These are phyloP conservation scores for Penicillium herquei DNA, from an alignment of 495 filamentous ascomycete species.

Conservation along the genomic window DNA sequence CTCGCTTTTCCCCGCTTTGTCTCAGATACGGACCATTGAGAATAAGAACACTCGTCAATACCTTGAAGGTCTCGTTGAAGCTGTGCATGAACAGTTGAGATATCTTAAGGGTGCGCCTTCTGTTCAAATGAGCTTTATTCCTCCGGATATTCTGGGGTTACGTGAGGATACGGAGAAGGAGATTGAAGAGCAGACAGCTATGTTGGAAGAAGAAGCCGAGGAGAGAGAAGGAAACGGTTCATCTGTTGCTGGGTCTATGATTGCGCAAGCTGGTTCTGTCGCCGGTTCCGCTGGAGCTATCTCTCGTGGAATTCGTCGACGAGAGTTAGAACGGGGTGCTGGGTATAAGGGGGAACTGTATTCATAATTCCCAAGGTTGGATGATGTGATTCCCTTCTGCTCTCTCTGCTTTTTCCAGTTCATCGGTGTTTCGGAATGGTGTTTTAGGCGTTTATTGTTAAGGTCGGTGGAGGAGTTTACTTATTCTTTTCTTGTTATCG, in stretches of 20 bases:
- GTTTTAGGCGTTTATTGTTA: slow-evolving; percentile 8
- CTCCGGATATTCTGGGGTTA: slow-evolving; percentile 69
- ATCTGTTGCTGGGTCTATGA: slow-evolving; percentile 1
- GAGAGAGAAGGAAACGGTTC: slow-evolving; percentile 37
- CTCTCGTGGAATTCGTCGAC: slow-evolving; percentile 28
- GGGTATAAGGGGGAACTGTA: slow-evolving; percentile 45
- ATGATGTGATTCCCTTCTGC: background rate
- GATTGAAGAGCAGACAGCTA: slow-evolving; percentile 67
- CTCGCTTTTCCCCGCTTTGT: slow-evolving; percentile 73
- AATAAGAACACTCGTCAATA: slow-evolving; percentile 80
- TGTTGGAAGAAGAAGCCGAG: slow-evolving; percentile 53
- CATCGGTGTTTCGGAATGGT: slow-evolving; percentile 7
- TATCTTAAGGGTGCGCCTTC: slow-evolving; percentile 84
- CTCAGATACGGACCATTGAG: slow-evolving; percentile 63
- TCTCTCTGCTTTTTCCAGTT: slow-evolving; percentile 9
- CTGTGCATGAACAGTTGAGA: slow-evolving; percentile 79
- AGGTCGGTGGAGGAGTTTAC: background rate
- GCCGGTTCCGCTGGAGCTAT: slow-evolving; percentile 26
- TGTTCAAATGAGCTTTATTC: slow-evolving; percentile 79
- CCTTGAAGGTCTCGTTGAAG: slow-evolving; percentile 67
- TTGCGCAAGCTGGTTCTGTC: slow-evolving; percentile 1
- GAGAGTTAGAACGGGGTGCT: slow-evolving; percentile 43
- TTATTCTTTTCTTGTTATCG: slow-evolving; percentile 4
- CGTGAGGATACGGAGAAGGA: slow-evolving; percentile 78
- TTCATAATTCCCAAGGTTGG: slow-evolving; percentile 12